phyloP scores from a whole-genome alignment of 306 rosid genomes.

The Dryas alaskensis region DNA sequence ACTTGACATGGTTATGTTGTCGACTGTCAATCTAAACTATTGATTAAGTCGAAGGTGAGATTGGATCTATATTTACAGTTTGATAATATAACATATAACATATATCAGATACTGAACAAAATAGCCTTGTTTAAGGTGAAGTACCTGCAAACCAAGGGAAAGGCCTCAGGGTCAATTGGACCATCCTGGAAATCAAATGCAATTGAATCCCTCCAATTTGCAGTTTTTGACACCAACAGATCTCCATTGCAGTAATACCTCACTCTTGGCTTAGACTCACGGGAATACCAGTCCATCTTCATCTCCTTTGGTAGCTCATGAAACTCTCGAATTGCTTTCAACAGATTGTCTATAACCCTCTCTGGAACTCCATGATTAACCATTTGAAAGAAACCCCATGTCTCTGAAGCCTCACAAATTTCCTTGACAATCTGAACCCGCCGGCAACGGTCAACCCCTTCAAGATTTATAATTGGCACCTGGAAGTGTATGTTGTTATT shows the following conservation, averaged over 20 bases:
- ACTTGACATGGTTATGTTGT: neutral
- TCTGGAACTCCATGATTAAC: conserved; percentile 64
- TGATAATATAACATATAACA: no score
- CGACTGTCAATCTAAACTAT: neutral
- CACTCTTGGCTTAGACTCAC: conserved; percentile 46
- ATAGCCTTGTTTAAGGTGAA: neutral
- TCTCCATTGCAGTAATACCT: conserved; percentile 69
- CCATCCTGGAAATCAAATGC: conserved; percentile 60
- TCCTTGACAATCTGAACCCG: conserved; percentile 36
- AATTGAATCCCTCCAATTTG: conserved; percentile 85
- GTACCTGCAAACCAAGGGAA: conserved; percentile 65
- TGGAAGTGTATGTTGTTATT: conserved; percentile 11
- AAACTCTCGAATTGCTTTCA: conserved; percentile 43
- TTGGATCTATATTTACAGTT: no score
- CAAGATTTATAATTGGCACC: conserved; percentile 62
- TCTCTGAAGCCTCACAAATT: conserved; percentile 55
- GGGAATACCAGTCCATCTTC: conserved; percentile 71
- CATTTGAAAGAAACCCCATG: conserved; percentile 82
- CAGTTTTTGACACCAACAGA: conserved; percentile 56
- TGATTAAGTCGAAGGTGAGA: no score
- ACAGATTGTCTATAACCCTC: conserved; percentile 42
- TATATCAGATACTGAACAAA: neutral
- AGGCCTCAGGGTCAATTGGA: conserved; percentile 43
- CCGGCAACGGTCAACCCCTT: conserved; percentile 24
- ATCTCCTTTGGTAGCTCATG: conserved; percentile 64